Evolutionary conservation across 2,329 filamentous ascomycete genomes (phyloP).

Genomic region (Chalaropsis thielavioides): DNA sequence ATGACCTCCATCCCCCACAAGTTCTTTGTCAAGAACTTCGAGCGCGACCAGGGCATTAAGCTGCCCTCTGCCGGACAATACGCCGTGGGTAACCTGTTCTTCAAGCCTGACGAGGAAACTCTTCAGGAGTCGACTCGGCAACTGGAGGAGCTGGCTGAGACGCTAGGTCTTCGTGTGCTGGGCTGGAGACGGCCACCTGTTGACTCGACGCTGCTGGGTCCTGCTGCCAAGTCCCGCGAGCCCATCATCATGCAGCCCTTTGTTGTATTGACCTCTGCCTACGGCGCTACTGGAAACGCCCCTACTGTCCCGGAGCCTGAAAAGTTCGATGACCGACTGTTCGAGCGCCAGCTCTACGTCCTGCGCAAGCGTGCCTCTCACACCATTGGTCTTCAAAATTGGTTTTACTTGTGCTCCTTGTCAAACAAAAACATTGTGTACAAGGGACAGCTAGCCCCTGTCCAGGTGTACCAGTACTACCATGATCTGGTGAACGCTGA

Average conservation of each 20-base stretch:
- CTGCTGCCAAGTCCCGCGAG: constrained; percentile 84
- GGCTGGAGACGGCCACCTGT: constrained; percentile 94
- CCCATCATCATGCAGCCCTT: constrained; percentile 92
- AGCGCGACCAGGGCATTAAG: constrained; percentile 74
- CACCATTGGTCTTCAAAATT: constrained; percentile 88
- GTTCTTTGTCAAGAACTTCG: constrained; percentile 98
- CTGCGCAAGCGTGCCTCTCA: constrained; percentile 90
- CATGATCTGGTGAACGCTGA: constrained; percentile 93
- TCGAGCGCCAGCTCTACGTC: constrained; percentile 87
- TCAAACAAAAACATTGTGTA: constrained; percentile 99
- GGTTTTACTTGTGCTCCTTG: constrained; percentile 95
- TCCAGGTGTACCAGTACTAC: constrained; percentile 97
- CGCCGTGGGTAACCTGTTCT: constrained; percentile 93
- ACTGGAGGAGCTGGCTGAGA: constrained; percentile 87
- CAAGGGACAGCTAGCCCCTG: constrained; percentile 87
- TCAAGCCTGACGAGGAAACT: constrained; percentile 88
- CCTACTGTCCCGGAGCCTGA: constrained; percentile 60
- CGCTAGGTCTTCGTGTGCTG: constrained; percentile 73
- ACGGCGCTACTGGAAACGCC: constrained; percentile 58
- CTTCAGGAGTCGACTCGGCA: constrained; percentile 79
- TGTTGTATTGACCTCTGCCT: constrained; percentile 72
- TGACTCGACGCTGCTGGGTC: constrained; percentile 84
- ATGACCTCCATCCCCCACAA: constrained; percentile 98
- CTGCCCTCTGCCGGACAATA: constrained; percentile 85
- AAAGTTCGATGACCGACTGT: constrained; percentile 67